These are phyloP conservation scores for Podospora sp. DNA, from an alignment of 495 filamentous ascomycete species.

Conservation along the genomic window DNA sequence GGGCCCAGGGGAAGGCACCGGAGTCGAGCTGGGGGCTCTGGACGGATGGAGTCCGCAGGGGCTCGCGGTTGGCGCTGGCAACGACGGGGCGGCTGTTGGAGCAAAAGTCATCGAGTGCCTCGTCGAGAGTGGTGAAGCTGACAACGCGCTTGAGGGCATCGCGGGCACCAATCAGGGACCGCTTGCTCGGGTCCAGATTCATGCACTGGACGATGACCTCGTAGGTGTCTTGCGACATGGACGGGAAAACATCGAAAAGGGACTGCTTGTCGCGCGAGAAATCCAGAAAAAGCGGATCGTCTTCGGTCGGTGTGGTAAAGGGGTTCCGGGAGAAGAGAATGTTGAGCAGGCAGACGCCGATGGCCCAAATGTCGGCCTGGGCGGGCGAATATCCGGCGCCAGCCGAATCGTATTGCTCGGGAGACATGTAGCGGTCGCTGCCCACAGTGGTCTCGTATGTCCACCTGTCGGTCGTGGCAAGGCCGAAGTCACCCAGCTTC, in stretches of 20 bases:
- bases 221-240: conserved; percentile 96
- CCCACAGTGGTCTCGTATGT: conserved; percentile 89
- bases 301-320: conserved; percentile 82
- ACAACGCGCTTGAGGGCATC: conserved; percentile 75
- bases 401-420: conserved; percentile 90
- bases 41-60: conserved; percentile 92
- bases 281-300: conserved; percentile 87
- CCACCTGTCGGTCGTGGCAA: conserved; percentile 85
- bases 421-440: conserved; percentile 98
- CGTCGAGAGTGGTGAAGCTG: conserved; percentile 88
- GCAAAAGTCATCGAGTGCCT: conserved; percentile 92
- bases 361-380: conserved; percentile 93
- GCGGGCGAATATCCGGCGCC: conserved; percentile 87
- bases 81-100: conserved; percentile 70
- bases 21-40: conserved; percentile 81
- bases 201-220: conserved; percentile 87
- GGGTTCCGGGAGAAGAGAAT: conserved; percentile 95
- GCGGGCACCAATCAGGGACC: conserved; percentile 76
- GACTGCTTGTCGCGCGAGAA: conserved; percentile 91
- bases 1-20: conserved; percentile 91
- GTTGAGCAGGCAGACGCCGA: conserved; percentile 94
- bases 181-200: conserved; percentile 85
- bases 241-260: conserved; percentile 96
- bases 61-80: conserved; percentile 88
- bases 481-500: conserved; percentile 96